Percentiles rank a stretch among this genome's conserved stretches.
Conservation (phyloP, 2,329 filamentous ascomycete genomes). For the Scedosporium dehoogii region DNA sequence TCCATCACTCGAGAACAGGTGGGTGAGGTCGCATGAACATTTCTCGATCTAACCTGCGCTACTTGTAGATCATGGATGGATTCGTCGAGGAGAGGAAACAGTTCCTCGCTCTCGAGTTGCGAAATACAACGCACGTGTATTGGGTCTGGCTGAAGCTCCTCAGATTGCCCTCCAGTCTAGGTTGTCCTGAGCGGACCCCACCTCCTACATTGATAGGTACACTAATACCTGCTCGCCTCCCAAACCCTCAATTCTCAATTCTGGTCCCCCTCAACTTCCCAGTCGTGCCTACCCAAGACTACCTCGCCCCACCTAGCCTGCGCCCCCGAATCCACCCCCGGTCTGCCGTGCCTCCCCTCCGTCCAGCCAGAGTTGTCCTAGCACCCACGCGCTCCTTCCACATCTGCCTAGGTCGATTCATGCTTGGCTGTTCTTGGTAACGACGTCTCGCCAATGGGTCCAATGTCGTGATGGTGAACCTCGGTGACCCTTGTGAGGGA, state of each 20-base stretch:
- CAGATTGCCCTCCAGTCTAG: too few species aligned
- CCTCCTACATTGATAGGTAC: too few species aligned
- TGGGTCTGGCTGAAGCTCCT: background rate
- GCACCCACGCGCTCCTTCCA: conserved; percentile 1
- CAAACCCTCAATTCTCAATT: too few species aligned
- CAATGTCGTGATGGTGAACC: background rate
- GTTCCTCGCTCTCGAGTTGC: background rate
- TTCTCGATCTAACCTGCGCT: background rate
- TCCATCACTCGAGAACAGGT: background rate
- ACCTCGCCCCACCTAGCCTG: background rate
- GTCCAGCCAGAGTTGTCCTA: conserved; percentile 1
- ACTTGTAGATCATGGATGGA: background rate
- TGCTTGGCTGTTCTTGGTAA: background rate
- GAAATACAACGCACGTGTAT: background rate
- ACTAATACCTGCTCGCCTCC: too few species aligned
- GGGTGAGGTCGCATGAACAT: background rate
- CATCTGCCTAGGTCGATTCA: background rate
- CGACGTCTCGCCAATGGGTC: background rate
- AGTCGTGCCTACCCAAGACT: background rate
- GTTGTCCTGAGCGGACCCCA: too few species aligned
- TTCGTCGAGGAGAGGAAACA: background rate
- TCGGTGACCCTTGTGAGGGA: background rate
- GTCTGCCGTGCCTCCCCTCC: background rate
- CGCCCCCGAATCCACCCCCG: background rate
- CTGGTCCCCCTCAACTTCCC: background rate